A percentile compares a stretch with the other conserved stretches of the same genome.
These are phyloP conservation scores for Aspergillus glaucus DNA, from an alignment of 2,329 filamentous ascomycete genomes.

Conservation along the genomic window DNA sequence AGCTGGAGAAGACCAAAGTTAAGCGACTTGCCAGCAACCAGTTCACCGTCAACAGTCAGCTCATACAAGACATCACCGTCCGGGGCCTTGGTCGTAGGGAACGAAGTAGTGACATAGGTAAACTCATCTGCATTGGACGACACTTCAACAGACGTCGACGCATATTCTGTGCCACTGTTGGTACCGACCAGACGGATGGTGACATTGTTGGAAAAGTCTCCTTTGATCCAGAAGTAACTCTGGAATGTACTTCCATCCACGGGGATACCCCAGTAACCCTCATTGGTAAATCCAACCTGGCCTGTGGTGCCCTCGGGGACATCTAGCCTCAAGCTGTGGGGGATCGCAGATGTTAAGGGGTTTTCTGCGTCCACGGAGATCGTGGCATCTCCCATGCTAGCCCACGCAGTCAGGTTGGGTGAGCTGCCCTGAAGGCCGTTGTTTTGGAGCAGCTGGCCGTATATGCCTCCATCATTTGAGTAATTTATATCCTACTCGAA, in stretches of 20 bases:
- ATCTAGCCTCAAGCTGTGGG: slow-evolving; percentile 44
- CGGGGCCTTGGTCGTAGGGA: slow-evolving; percentile 11
- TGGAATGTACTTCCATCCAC: slow-evolving; percentile 15
- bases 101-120: slow-evolving; percentile 11
- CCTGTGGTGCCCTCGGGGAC: slow-evolving; percentile 18
- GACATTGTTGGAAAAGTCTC: slow-evolving; percentile 11
- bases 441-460: slow-evolving; percentile 65
- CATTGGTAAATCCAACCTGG: slow-evolving; percentile 37
- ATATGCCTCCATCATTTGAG: slow-evolving; percentile 66
- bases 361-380: slow-evolving; percentile 44
- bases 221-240: slow-evolving; percentile 20
- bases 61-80: slow-evolving; percentile 11
- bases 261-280: slow-evolving; percentile 26
- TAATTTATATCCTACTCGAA: slow-evolving; percentile 54
- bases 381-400: slow-evolving; percentile 37
- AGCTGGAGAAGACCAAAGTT: slow-evolving; percentile 15
- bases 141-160: slow-evolving; percentile 10
- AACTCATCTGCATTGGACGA: slow-evolving; percentile 10
- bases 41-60: slow-evolving; percentile 8
- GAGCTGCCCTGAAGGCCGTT: slow-evolving; percentile 58
- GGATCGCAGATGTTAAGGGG: slow-evolving; percentile 49
- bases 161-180: slow-evolving; percentile 12
- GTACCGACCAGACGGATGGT: slow-evolving; percentile 14
- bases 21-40: slow-evolving; percentile 9
- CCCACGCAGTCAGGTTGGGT: slow-evolving; percentile 44